Base-by-base conservation (phyloP, 768 basidiomycete species). In the Amanita pseudoporphyria region DNA sequence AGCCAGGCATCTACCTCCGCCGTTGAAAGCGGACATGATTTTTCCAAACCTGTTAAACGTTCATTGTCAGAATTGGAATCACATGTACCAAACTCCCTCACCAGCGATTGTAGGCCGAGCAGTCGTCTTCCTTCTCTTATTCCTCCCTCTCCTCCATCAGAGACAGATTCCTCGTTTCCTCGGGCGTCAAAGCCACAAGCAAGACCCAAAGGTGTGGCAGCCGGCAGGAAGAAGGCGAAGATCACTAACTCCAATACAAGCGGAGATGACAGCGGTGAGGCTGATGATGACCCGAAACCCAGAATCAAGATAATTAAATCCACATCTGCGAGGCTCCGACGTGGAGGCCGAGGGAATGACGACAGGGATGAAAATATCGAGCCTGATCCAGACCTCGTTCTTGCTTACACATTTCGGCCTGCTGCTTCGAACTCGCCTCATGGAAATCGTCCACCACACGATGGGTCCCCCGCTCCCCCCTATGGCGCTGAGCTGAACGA, bases 121-220 rank as follows among this genome's bases (percentile, higher is more conserved):
- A 28, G n/a, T n/a, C n/a, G 44, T 42, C 59, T 58, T 43, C 64
- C 66, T 6, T 57, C 61, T 22, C 72, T 85, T 42, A 60, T 86
- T 46, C 82, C 83, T 6, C 84, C 84, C 14, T 84, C 86, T 14
- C 85, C 85, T n/a, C 79, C 82, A 14, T 72, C 74, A 3, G 65
- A 64, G 19, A 59, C 65, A 32, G 53, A 60, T 26, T 60, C 56
- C 16, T 49, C 57, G 5, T 52, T 58, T 19, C 55, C 54, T 19
- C 40, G 19, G 10, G 32, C 16, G 32, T 42, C 39, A 7, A 43
- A 50, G 18, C 3, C 30, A 36, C 33, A 24, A 59, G 53, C 24
- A 62, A 67, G 59, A 57, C 59, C 64, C 21, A 77, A 72, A 57
- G 66, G 62, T 32, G 76, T 69, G 52, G 62, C 60, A 10, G 72